Conservation (phyloP, 192 early-diverging fungal genomes). For the Jimgerdemannia flammicorona region DNA sequence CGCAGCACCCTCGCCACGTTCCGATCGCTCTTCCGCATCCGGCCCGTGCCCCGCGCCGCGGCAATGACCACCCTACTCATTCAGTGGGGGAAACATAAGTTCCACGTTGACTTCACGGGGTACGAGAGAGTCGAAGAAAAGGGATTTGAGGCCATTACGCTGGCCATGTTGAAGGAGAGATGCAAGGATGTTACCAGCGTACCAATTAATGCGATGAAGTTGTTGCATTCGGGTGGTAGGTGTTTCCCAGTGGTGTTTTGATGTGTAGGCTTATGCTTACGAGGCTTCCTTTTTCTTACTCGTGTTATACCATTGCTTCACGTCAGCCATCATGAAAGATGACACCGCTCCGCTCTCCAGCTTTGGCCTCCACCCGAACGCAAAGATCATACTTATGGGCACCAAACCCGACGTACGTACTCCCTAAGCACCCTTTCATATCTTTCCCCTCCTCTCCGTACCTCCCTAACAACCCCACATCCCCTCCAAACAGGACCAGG, state of each 20-base stretch:
- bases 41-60: constrained; percentile 12
- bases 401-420: constrained; percentile 54
- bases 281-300: background rate
- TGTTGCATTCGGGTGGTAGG: constrained; percentile 73
- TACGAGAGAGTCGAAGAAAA: constrained; percentile 13
- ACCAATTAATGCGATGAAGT: constrained; percentile 69
- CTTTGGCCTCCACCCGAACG: constrained; percentile 72
- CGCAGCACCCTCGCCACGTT: constrained; percentile 29
- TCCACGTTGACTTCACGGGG: constrained; percentile 28
- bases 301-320: background rate
- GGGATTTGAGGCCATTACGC: constrained; percentile 47
- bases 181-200: constrained; percentile 73
- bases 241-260: background rate
- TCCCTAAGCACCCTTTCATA: background rate
- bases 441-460: background rate
- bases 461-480: too few species aligned
- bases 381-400: constrained; percentile 73
- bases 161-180: constrained; percentile 71
- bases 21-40: constrained; percentile 19
- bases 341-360: constrained; percentile 60
- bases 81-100: constrained; percentile 20
- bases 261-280: background rate
- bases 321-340: constrained; percentile 70
- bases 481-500: constrained; percentile 10
- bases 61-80: constrained; percentile 24